phyloP scores from a whole-genome alignment of 768 basidiomycete species.

The Suillus ampliporus region DNA sequence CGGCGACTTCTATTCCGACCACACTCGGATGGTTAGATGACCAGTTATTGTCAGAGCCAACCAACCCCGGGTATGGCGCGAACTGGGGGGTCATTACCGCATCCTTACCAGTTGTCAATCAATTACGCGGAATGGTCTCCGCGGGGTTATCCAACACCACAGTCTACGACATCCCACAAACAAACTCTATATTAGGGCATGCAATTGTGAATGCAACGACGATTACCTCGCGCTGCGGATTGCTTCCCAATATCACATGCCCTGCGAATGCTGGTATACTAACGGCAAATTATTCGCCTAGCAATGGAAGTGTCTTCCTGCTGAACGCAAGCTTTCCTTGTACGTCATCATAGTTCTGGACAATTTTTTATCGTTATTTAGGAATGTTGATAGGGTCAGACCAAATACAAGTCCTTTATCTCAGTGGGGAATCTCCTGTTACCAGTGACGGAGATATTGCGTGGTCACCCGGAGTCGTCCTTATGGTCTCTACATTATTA shows the following conservation, averaged over 20 bases:
- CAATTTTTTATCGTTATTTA: background rate
- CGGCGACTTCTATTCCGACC: background rate
- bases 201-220: slow-evolving; percentile 12
- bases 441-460: no score
- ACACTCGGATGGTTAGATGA: background rate
- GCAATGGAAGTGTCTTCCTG: background rate
- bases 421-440: no score
- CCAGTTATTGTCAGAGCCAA: no score
- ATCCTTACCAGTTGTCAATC: background rate
- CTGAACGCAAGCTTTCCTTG: background rate
- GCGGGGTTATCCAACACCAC: slow-evolving; percentile 6
- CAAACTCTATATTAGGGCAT: background rate
- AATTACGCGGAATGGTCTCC: background rate
- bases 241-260: slow-evolving; percentile 5
- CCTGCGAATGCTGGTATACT: background rate
- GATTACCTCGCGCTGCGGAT: background rate
- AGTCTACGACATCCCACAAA: slow-evolving; percentile 9
- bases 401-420: background rate
- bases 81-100: background rate
- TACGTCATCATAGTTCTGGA: background rate
- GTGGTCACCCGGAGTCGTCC: no score
- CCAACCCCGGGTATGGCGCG: no score
- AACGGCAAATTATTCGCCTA: background rate
- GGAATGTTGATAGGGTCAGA: background rate
- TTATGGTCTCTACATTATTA: background rate